Percentiles rank a stretch among this genome's conserved stretches.
These are phyloP conservation scores for Coemansia sp. DNA, from an alignment of 192 early-diverging fungal genomes.

Conservation along the genomic window DNA sequence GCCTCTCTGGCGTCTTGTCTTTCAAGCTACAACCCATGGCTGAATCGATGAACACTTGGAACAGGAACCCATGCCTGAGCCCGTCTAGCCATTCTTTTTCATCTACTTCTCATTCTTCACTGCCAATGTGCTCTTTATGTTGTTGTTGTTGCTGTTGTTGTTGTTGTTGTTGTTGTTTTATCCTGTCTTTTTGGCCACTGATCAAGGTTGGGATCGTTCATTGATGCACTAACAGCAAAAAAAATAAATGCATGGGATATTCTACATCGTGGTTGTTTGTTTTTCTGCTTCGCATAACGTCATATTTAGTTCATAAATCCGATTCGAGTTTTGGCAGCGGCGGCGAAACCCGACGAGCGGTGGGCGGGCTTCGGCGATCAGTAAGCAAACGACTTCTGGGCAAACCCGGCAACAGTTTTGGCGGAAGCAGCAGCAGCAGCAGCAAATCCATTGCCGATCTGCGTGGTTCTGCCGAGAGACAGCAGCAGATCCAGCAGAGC, in stretches of 20 bases:
- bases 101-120: too few relatives aligned
- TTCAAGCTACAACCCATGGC: too few relatives aligned
- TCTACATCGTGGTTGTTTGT: not conserved
- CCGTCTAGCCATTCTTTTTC: too few relatives aligned
- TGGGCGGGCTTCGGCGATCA: slow-evolving; percentile 36
- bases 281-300: not conserved
- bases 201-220: not conserved
- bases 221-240: not conserved
- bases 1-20: too few relatives aligned
- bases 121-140: too few relatives aligned
- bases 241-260: not conserved
- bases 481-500: slow-evolving; percentile 7
- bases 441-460: slow-evolving; percentile 28
- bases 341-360: slow-evolving; percentile 9
- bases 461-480: slow-evolving; percentile 4
- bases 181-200: too few relatives aligned
- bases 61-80: too few relatives aligned
- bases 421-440: slow-evolving; percentile 5
- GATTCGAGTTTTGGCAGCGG: slow-evolving; percentile 14
- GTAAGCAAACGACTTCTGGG: slow-evolving; percentile 25
- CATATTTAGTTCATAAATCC: slow-evolving; percentile 18
- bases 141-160: too few relatives aligned
- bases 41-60: too few relatives aligned
- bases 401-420: slow-evolving; percentile 3
- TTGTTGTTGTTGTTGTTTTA: too few relatives aligned